Conservation (phyloP, 441 rosid species). For the Aquilaria agallochum region DNA sequence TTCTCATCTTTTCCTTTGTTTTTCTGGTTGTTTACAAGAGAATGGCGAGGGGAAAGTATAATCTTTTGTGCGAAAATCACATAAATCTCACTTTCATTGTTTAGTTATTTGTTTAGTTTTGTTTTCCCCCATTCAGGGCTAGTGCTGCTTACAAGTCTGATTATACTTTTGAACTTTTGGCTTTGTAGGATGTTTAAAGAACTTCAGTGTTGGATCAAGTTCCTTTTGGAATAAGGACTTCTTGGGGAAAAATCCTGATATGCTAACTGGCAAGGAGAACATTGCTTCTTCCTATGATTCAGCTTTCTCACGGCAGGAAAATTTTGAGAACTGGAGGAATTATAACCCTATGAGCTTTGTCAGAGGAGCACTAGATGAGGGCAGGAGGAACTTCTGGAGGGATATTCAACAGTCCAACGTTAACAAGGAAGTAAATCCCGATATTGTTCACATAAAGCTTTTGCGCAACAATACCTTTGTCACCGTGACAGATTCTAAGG, state of each 20-base stretch:
- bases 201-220: conserved; percentile 9
- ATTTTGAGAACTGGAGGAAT: conserved; percentile 19
- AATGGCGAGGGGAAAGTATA: neutral
- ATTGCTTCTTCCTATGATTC: conserved; percentile 22
- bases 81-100: neutral
- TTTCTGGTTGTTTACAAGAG: conserved; percentile 1
- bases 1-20: no score
- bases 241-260: conserved; percentile 13
- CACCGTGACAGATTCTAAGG: conserved; percentile 69
- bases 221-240: conserved; percentile 15
- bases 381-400: conserved; percentile 14
- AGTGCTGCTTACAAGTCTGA: no score
- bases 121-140: neutral
- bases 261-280: conserved; percentile 15
- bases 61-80: neutral
- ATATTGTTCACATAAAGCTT: conserved; percentile 64
- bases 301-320: conserved; percentile 25
- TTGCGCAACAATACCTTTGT: conserved; percentile 70
- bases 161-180: neutral
- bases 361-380: conserved; percentile 40
- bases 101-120: neutral
- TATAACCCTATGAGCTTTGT: conserved; percentile 40
- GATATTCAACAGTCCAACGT: conserved; percentile 18
- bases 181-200: conserved; percentile 20
- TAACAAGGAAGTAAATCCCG: conserved; percentile 45